phyloP scores from a whole-genome alignment of 768 basidiomycete genomes.

The Collybia mongolica region DNA sequence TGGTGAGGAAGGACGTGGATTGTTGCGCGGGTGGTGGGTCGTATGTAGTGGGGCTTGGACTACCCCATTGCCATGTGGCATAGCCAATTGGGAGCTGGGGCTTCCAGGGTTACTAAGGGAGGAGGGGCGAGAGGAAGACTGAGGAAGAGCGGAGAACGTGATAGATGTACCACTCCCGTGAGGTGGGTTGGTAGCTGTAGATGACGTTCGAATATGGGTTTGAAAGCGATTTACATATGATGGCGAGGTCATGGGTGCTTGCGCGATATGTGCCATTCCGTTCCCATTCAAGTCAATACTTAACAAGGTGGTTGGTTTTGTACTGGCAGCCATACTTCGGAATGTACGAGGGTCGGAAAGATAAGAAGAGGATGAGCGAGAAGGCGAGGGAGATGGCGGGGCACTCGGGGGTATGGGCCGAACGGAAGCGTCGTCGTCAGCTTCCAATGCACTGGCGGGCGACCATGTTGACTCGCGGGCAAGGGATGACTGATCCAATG shows the following conservation, averaged over 20 bases:
- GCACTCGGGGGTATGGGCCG: slow-evolving; percentile 87
- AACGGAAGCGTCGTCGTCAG: slow-evolving; percentile 93
- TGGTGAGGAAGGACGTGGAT: slow-evolving; percentile 89
- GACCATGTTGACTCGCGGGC: slow-evolving; percentile 81
- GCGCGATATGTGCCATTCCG: slow-evolving; percentile 90
- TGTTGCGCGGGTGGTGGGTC: slow-evolving; percentile 91
- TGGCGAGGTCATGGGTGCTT: slow-evolving; percentile 66
- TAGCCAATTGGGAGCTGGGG: slow-evolving; percentile 20
- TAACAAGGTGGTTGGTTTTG: slow-evolving; percentile 93
- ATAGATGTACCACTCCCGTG: slow-evolving; percentile 56
- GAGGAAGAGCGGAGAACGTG: slow-evolving; percentile 71
- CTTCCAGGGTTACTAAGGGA: slow-evolving; percentile 32
- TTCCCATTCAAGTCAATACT: slow-evolving; percentile 80
- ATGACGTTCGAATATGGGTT: slow-evolving; percentile 61
- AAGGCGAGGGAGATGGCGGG: slow-evolving; percentile 85
- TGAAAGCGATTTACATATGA: slow-evolving; percentile 51
- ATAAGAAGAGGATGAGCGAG: slow-evolving; percentile 80
- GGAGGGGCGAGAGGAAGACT: slow-evolving; percentile 45
- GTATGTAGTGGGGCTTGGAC: slow-evolving; percentile 89
- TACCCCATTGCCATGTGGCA: slow-evolving; percentile 22
- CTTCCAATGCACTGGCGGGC: slow-evolving; percentile 71
- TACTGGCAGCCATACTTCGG: slow-evolving; percentile 80
- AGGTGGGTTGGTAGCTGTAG: slow-evolving; percentile 48
- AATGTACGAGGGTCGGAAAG: slow-evolving; percentile 81
- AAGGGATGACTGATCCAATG: slow-evolving; percentile 52